These are phyloP conservation scores for Pythium myriotylum DNA, from an alignment of 352 stramenopile species.

Conservation along the genomic window DNA sequence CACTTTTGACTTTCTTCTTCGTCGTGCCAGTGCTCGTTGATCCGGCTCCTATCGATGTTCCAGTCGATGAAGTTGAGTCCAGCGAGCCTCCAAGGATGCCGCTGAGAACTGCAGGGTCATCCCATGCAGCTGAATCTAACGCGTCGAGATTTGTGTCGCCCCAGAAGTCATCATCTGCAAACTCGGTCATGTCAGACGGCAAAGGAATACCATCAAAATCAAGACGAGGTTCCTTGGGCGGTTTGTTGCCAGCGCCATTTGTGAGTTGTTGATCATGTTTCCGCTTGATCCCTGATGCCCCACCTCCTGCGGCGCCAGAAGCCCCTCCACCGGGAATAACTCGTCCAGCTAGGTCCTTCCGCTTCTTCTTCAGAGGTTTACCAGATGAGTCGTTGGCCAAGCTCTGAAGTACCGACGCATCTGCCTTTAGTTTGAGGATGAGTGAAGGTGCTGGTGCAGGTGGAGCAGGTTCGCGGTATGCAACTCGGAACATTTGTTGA, in stretches of 20 bases:
- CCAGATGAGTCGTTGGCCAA: slow-evolving; percentile 9
- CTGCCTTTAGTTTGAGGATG: slow-evolving; percentile 40
- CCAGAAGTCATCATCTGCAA: slow-evolving; percentile 87
- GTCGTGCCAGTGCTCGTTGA: slow-evolving; percentile 20
- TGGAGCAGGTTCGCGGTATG: slow-evolving; percentile 66
- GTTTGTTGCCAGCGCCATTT: slow-evolving; percentile 9
- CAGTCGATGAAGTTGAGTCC: slow-evolving; percentile 13
- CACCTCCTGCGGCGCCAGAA: neutral
- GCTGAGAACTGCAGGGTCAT: slow-evolving; percentile 71
- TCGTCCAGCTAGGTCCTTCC: slow-evolving; percentile 46
- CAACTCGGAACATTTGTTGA: slow-evolving; percentile 57
- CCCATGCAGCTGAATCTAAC: slow-evolving; percentile 81
- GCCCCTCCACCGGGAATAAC: slow-evolving; percentile 22
- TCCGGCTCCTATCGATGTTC: slow-evolving; percentile 13
- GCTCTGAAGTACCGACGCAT: slow-evolving; percentile 24
- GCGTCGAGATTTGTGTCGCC: slow-evolving; percentile 86
- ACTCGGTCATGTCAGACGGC: slow-evolving; percentile 59
- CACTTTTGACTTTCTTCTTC: slow-evolving; percentile 69
- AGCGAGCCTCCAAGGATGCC: slow-evolving; percentile 54
- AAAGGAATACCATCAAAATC: slow-evolving; percentile 81
- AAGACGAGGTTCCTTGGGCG: slow-evolving; percentile 65
- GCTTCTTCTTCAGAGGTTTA: slow-evolving; percentile 64
- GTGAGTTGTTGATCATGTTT: slow-evolving; percentile 55
- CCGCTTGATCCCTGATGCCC: slow-evolving; percentile 48
- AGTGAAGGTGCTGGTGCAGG: slow-evolving; percentile 31